These are phyloP conservation scores for Corinectria fuckeliana DNA, from an alignment of 2,329 filamentous ascomycete species.

Conservation along the genomic window DNA sequence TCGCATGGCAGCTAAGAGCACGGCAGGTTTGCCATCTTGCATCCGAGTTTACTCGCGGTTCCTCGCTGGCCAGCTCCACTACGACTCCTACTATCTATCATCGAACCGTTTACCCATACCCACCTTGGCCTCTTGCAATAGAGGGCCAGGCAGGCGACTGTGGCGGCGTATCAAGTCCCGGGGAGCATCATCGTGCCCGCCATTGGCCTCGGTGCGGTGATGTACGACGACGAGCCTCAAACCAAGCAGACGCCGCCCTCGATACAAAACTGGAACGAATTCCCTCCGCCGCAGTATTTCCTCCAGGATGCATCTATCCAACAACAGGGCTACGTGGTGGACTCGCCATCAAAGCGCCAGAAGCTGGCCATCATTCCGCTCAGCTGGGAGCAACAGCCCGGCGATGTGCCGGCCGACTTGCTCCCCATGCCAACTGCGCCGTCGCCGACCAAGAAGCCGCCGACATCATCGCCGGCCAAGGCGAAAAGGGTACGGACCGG, in stretches of 20 bases:
- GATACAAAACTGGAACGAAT: constrained; percentile 21
- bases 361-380: neutral
- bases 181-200: constrained; percentile 31
- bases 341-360: constrained; percentile 10
- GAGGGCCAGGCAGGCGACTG: constrained; percentile 15
- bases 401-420: neutral
- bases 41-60: neutral
- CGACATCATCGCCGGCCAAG: constrained; percentile 26
- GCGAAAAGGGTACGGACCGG: constrained; percentile 87
- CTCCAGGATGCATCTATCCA: constrained; percentile 5
- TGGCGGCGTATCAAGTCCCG: constrained; percentile 22
- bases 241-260: constrained; percentile 25
- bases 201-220: constrained; percentile 32
- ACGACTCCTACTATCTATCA: neutral
- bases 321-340: constrained; percentile 4
- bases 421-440: neutral
- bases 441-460: neutral
- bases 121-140: constrained; percentile 22
- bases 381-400: neutral
- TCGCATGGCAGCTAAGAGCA: neutral
- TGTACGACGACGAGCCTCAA: constrained; percentile 33
- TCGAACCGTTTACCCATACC: neutral
- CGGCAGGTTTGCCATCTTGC: constrained; percentile 9
- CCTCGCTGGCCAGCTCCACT: neutral
- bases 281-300: constrained; percentile 19